Evolutionary conservation across 495 filamentous ascomycete species (phyloP).

Genomic region (Thermothielavioides terrestris): DNA sequence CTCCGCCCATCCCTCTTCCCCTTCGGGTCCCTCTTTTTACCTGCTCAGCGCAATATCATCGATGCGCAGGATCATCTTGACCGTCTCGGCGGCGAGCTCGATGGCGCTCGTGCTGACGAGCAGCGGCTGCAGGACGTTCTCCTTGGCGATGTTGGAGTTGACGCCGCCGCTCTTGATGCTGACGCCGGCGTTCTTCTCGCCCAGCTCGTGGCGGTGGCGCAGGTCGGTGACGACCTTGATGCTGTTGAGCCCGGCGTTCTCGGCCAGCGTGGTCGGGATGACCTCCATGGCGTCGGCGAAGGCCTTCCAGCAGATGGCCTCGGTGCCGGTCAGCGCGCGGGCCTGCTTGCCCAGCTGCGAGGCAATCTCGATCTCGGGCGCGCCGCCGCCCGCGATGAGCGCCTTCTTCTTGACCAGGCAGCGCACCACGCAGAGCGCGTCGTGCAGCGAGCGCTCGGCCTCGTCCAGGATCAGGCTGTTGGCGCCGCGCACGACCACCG

Average conservation of each 20-base stretch:
- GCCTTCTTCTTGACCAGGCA: conserved; percentile 99
- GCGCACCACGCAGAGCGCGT: conserved; percentile 93
- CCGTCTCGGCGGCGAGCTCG: conserved; percentile 92
- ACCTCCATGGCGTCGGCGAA: conserved; percentile 98
- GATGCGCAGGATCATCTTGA: conserved; percentile 97
- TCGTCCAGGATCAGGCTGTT: conserved; percentile 94
- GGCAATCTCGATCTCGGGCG: conserved; percentile 91
- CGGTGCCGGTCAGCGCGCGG: conserved; percentile 77
- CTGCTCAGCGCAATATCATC: conserved; percentile 71
- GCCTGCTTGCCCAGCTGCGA: conserved; percentile 69
- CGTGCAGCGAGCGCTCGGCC: conserved; percentile 90
- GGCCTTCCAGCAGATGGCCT: conserved; percentile 96
- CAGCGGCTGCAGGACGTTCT: conserved; percentile 94
- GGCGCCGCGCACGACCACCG: conserved; percentile 86
- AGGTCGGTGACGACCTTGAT: conserved; percentile 99
- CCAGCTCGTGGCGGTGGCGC: conserved; percentile 84
- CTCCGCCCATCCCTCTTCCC: background rate
- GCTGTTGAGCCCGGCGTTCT: conserved; percentile 93
- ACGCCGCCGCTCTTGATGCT: conserved; percentile 96
- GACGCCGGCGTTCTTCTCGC: conserved; percentile 91
- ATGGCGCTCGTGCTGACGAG: conserved; percentile 95
- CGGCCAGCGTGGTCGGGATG: conserved; percentile 89
- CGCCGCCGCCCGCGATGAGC: conserved; percentile 90
- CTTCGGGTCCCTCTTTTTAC: conserved; percentile 21
- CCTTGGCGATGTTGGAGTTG: conserved; percentile 86